Evolutionary conservation across 2,329 filamentous ascomycete species (phyloP).

Genomic region (Teratosphaeriaceae sp.): DNA sequence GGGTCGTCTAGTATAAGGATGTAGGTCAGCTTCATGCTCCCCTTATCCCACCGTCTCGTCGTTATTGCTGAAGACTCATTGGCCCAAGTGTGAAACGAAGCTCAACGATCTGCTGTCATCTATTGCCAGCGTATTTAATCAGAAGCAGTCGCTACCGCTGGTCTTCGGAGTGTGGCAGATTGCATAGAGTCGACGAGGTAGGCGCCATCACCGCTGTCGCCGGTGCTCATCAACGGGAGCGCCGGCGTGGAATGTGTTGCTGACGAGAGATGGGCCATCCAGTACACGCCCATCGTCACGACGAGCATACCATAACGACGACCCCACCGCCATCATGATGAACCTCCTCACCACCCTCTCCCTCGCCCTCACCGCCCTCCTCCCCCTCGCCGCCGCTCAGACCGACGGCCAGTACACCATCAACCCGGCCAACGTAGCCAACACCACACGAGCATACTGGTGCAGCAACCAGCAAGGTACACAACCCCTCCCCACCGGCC

Average conservation of each 20-base stretch:
- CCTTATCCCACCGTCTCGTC: neutral
- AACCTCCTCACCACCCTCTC: constrained; percentile 33
- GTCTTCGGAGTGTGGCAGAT: neutral
- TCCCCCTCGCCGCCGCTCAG: constrained; percentile 47
- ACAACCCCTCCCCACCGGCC: neutral
- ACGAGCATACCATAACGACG: neutral
- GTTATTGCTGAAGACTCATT: too few relatives aligned
- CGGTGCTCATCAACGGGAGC: neutral
- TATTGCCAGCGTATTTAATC: neutral
- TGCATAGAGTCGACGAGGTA: neutral
- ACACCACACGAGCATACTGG: constrained; percentile 45
- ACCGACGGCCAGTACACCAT: constrained; percentile 54
- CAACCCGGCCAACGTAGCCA: constrained; percentile 54
- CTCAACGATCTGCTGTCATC: too few relatives aligned
- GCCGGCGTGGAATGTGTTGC: neutral
- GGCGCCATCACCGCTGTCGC: neutral
- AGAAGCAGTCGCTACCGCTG: neutral
- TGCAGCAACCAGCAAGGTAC: constrained; percentile 51
- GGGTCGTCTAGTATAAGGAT: neutral
- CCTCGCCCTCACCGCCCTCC: constrained; percentile 24
- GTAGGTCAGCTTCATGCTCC: neutral
- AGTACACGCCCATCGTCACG: neutral
- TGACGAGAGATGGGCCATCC: neutral
- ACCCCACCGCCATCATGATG: constrained; percentile 34
- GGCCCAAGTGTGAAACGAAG: too few relatives aligned